These are phyloP conservation scores for Jasminum sambac DNA, from an alignment of 257 asterid genomes.

Conservation along the genomic window DNA sequence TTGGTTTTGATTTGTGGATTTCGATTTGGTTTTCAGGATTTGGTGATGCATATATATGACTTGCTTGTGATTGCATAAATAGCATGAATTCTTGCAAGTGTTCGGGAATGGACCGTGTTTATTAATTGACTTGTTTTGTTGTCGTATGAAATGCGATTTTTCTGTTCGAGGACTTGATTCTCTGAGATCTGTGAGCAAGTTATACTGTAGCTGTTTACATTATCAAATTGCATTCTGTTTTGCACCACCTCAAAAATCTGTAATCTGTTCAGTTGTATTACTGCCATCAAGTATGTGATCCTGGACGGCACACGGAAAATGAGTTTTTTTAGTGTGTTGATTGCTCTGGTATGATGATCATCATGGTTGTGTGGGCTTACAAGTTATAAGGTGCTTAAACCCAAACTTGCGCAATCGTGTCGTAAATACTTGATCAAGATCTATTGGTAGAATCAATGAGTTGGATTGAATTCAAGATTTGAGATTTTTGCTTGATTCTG, in stretches of 20 bases:
- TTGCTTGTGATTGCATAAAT: too few species aligned
- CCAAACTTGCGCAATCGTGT: background rate
- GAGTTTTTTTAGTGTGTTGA: background rate
- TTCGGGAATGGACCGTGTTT: too few species aligned
- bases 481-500: too few species aligned
- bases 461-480: too few species aligned
- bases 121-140: too few species aligned
- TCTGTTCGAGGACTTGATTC: conserved; percentile 14
- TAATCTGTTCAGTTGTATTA: background rate
- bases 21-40: background rate
- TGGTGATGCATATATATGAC: background rate
- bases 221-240: background rate
- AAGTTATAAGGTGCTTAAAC: background rate
- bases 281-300: background rate
- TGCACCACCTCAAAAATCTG: background rate
- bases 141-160: conserved; percentile 7
- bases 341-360: background rate
- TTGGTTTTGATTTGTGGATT: background rate
- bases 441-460: background rate
- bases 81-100: background rate
- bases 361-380: background rate
- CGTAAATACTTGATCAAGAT: background rate
- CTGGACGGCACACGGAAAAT: background rate
- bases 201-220: background rate
- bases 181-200: conserved; percentile 18